Evolutionary conservation across 2,329 filamentous ascomycete genomes (phyloP).

Genomic region (Xylaria arbuscula): DNA sequence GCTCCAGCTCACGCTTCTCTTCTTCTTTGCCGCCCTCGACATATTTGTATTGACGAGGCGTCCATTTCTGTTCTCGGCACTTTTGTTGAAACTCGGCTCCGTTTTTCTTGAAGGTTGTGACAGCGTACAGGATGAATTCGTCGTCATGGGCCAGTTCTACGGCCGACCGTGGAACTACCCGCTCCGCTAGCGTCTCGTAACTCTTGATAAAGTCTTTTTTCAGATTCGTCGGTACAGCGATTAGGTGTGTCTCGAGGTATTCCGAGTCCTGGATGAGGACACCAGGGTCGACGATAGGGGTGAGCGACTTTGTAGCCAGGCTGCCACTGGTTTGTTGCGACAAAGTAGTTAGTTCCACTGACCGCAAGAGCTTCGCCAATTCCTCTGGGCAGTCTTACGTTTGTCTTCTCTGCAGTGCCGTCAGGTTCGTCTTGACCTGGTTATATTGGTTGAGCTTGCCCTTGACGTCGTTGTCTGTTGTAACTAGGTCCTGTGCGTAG

Average conservation of each 20-base stretch:
- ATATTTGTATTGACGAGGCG: conserved; percentile 92
- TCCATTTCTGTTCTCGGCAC: conserved; percentile 92
- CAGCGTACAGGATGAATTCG: conserved; percentile 88
- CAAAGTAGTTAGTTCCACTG: conserved; percentile 24
- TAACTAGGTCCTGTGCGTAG: conserved; percentile 78
- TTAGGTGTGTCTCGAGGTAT: conserved; percentile 94
- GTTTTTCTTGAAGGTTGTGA: conserved; percentile 94
- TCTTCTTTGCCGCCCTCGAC: conserved; percentile 90
- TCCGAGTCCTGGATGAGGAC: conserved; percentile 89
- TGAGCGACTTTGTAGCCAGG: conserved; percentile 90
- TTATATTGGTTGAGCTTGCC: conserved; percentile 96
- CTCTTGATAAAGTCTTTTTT: conserved; percentile 89
- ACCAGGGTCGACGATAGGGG: conserved; percentile 84
- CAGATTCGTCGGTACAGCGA: conserved; percentile 83
- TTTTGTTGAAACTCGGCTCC: conserved; percentile 89
- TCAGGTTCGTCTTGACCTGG: conserved; percentile 84
- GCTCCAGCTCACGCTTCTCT: conserved; percentile 87
- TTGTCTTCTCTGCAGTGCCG: conserved; percentile 84
- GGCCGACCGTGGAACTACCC: conserved; percentile 93
- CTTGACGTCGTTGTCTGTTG: conserved; percentile 96
- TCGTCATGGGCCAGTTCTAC: conserved; percentile 83
- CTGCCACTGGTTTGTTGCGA: conserved; percentile 73
- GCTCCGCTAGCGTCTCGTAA: conserved; percentile 88
- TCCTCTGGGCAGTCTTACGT: conserved; percentile 67
- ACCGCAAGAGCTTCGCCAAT: background rate